A percentile compares a stretch with the other conserved stretches of the same genome.
These are phyloP conservation scores for Phascolomyces articulosus DNA, from an alignment of 371 early-diverging fungal genomes.

Conservation along the genomic window DNA sequence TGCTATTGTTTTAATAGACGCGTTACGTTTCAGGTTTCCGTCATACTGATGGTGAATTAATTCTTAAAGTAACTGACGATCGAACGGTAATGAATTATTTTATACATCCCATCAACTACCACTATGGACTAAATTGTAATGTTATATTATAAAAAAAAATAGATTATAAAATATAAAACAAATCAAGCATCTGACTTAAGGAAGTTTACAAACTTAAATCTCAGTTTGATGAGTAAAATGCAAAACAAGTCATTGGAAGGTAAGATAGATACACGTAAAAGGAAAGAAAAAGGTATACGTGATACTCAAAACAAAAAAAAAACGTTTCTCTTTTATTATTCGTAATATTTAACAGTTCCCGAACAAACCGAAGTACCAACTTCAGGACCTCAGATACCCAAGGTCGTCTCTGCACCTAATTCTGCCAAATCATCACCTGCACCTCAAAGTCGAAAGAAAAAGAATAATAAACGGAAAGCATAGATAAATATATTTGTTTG, in stretches of 20 bases:
- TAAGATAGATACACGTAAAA: background rate
- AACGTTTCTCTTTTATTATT: too few species aligned
- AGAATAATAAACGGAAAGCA: constrained; percentile 23
- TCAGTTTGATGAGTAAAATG: constrained; percentile 71
- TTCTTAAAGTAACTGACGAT: constrained; percentile 77
- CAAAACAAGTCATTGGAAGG: constrained; percentile 51
- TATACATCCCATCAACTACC: too few species aligned
- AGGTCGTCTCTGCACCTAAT: constrained; percentile 5
- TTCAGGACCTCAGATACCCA: constrained; percentile 15
- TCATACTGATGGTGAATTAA: constrained; percentile 72
- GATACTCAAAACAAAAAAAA: too few species aligned
- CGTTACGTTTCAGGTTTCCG: constrained; percentile 74
- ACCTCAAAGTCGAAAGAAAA: constrained; percentile 19
- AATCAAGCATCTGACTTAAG: constrained; percentile 73
- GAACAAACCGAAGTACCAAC: constrained; percentile 11
- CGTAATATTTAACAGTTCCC: background rate
- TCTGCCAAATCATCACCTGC: constrained; percentile 11
- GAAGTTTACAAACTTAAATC: constrained; percentile 73
- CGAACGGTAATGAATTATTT: too few species aligned
- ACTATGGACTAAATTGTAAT: too few species aligned
- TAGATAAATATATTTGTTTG: background rate
- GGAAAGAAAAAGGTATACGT: too few species aligned
- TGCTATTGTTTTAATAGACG: too few species aligned
- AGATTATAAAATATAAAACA: constrained; percentile 75
- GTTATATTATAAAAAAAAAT: too few species aligned